These are phyloP conservation scores for Fusarium bulbicola DNA, from an alignment of 2,329 filamentous ascomycete genomes.

Conservation along the genomic window DNA sequence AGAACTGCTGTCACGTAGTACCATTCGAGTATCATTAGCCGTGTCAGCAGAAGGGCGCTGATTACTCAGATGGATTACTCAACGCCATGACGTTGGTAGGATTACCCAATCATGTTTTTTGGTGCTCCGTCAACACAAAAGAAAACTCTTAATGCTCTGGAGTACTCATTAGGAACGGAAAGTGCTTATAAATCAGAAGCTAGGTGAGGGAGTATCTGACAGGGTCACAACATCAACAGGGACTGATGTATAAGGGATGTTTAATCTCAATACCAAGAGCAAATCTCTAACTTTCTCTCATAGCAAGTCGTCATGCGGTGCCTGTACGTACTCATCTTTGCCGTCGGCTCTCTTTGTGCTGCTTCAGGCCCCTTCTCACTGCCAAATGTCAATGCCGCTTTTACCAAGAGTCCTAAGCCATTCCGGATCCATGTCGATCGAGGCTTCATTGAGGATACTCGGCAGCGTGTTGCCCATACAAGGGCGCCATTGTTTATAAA, in stretches of 20 bases:
- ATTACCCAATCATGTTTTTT: background rate
- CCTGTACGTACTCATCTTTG: accelerated
- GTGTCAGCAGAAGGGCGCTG: background rate
- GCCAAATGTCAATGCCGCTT: background rate
- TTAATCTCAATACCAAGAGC: too few relatives aligned
- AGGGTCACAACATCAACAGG: background rate
- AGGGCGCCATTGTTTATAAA: background rate
- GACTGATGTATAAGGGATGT: background rate
- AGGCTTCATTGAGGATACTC: background rate
- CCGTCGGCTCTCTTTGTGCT: background rate
- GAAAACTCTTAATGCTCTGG: accelerated
- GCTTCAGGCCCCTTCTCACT: background rate
- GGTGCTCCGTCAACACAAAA: accelerated
- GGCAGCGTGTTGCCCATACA: background rate
- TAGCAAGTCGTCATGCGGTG: background rate
- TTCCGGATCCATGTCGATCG: background rate
- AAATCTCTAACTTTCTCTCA: background rate
- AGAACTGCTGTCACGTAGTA: background rate
- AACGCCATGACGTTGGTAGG: background rate
- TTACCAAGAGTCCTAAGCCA: background rate
- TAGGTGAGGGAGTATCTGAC: accelerated
- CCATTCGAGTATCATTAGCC: background rate
- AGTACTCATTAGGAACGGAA: accelerated
- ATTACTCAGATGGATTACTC: background rate
- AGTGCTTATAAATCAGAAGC: background rate